phyloP scores from a whole-genome alignment of 75 land plant species.

The Picea sitchensis region DNA sequence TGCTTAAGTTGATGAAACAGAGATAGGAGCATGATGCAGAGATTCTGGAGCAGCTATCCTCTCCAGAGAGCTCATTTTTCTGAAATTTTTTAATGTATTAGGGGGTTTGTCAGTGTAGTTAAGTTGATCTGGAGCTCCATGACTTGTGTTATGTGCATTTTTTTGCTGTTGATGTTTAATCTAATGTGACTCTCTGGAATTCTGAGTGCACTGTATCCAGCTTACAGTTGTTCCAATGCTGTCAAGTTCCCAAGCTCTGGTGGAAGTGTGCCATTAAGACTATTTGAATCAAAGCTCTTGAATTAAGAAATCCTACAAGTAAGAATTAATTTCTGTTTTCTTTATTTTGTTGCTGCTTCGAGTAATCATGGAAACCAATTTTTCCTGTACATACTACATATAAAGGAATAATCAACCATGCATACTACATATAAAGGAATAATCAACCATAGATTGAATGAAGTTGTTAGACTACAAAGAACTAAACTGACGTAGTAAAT shows the following conservation, averaged over 20 bases:
- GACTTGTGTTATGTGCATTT: too few relatives aligned
- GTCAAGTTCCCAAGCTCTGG: conserved; percentile 26
- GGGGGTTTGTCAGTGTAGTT: conserved; percentile 6
- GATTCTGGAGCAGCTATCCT: conserved; percentile 73
- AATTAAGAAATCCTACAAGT: background rate
- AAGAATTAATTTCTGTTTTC: background rate
- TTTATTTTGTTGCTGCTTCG: background rate
- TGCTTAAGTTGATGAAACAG: too few relatives aligned
- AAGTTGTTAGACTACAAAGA: background rate
- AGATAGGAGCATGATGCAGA: conserved; percentile 35
- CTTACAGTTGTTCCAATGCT: conserved; percentile 19
- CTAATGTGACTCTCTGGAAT: too few relatives aligned
- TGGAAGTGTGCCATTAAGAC: conserved; percentile 33
- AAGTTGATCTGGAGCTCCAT: too few relatives aligned
- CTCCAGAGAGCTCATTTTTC: conserved; percentile 63
- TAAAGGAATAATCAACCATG: background rate
- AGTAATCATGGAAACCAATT: background rate
- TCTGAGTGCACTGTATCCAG: background rate
- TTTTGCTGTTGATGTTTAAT: too few relatives aligned
- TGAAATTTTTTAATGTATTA: conserved; percentile 53
- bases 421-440: background rate
- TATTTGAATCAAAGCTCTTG: conserved; percentile 40
- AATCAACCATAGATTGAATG: background rate
- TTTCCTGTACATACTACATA: background rate
- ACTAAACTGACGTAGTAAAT: background rate